Conservation (phyloP, 164 flowering plant species). For the Vitis rupestris region DNA sequence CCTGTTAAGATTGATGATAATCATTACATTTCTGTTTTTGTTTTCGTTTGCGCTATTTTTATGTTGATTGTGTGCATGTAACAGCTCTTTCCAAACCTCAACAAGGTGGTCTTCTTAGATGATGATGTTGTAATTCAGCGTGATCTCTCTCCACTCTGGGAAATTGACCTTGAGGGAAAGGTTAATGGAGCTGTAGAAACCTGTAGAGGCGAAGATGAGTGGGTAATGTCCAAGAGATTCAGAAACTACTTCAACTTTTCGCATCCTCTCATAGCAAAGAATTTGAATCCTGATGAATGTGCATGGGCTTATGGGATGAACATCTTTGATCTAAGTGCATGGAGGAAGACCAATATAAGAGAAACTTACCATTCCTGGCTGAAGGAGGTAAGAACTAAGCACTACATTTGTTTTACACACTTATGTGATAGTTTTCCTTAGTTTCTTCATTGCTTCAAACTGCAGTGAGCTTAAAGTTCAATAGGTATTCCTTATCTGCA, state of each 20-base stretch:
- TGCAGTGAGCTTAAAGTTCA: no score
- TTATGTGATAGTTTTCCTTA: neutral
- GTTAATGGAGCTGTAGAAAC: constrained; percentile 99
- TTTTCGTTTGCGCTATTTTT: no score
- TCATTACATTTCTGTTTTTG: no score
- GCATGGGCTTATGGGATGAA: constrained; percentile 99
- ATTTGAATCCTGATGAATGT: constrained; percentile 87
- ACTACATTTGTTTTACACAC: neutral
- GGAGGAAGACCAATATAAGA: constrained; percentile 89
- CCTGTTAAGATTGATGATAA: no score
- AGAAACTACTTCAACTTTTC: constrained; percentile 94
- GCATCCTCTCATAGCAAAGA: constrained; percentile 74
- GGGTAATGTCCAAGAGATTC: constrained; percentile 96
- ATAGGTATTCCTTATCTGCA: no score
- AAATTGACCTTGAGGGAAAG: constrained; percentile 82
- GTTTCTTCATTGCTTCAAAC: neutral
- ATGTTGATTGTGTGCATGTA: constrained; percentile 15
- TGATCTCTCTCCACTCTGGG: constrained; percentile 89
- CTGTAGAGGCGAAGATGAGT: constrained; percentile 85
- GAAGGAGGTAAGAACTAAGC: constrained; percentile 67
- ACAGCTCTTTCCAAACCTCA: constrained; percentile 93
- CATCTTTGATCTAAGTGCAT: constrained; percentile 81
- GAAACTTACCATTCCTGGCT: constrained; percentile 91
- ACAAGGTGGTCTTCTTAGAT: constrained; percentile 93
- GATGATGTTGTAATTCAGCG: constrained; percentile 96